phyloP scores from a whole-genome alignment of 768 basidiomycete genomes.

The Macrolepiota dolichaula region DNA sequence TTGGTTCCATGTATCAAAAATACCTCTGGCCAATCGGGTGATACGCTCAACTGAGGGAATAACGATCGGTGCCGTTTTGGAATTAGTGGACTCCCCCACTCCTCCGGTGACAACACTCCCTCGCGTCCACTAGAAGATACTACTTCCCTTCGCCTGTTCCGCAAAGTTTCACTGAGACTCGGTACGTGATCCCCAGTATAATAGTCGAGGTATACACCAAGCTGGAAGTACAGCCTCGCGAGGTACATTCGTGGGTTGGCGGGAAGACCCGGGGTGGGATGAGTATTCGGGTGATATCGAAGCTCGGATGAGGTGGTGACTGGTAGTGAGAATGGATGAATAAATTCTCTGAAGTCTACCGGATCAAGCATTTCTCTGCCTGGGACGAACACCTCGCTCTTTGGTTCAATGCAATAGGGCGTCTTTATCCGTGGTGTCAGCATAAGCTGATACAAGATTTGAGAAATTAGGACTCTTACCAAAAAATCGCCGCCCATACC shows the following conservation, averaged over 20 bases:
- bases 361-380: constrained; percentile 56
- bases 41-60: constrained; percentile 43
- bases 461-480: constrained; percentile 22
- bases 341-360: constrained; percentile 37
- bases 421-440: constrained; percentile 29
- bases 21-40: constrained; percentile 39
- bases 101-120: background rate
- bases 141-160: constrained; percentile 18
- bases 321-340: constrained; percentile 36
- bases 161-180: constrained; percentile 45
- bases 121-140: background rate
- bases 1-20: constrained; percentile 44
- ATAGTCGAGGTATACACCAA: constrained; percentile 56
- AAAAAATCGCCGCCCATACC: constrained; percentile 63
- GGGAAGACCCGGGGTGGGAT: constrained; percentile 54
- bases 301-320: constrained; percentile 40
- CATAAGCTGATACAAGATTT: background rate
- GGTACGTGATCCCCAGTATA: constrained; percentile 44
- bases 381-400: constrained; percentile 47
- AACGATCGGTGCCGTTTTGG: constrained; percentile 28
- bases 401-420: constrained; percentile 46
- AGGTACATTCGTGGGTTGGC: constrained; percentile 62
- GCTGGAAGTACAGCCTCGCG: constrained; percentile 54
- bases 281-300: constrained; percentile 40
- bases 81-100: constrained; percentile 16